Conservation (phyloP, 2,329 filamentous ascomycete genomes). For the Fusarium musae region DNA sequence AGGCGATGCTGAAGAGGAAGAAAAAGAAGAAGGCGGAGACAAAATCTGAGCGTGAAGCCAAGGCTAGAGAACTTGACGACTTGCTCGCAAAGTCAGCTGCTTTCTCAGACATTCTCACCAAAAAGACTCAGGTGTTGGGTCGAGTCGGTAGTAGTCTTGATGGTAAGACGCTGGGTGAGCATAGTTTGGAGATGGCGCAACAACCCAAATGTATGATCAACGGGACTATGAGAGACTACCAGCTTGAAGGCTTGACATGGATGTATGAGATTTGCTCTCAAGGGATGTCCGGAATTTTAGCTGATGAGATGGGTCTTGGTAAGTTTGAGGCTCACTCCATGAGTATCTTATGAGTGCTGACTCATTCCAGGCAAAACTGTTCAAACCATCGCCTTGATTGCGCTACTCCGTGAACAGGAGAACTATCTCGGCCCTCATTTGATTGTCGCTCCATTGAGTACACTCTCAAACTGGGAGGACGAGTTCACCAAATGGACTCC, state of each 20-base stretch:
- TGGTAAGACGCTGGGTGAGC: conserved; percentile 69
- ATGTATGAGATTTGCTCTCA: conserved; percentile 85
- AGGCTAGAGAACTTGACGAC: conserved; percentile 69
- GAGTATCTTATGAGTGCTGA: conserved; percentile 3
- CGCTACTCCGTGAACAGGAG: conserved; percentile 87
- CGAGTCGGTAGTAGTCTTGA: conserved; percentile 70
- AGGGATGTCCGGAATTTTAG: conserved; percentile 89
- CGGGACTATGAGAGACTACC: conserved; percentile 93
- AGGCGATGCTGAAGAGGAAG: conserved; percentile 54
- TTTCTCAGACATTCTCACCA: conserved; percentile 71
- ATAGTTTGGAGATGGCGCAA: conserved; percentile 80
- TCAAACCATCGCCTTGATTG: conserved; percentile 88
- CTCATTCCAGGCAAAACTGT: conserved; percentile 78
- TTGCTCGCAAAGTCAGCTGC: conserved; percentile 68
- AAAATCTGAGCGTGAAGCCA: conserved; percentile 65
- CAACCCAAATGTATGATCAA: conserved; percentile 88
- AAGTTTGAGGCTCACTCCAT: conserved; percentile 23
- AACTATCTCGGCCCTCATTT: conserved; percentile 87
- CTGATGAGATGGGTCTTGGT: conserved; percentile 92
- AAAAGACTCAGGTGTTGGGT: conserved; percentile 71
- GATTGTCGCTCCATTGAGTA: conserved; percentile 90
- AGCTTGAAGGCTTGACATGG: conserved; percentile 95
- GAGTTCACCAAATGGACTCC: conserved; percentile 94
- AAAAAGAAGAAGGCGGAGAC: conserved; percentile 62
- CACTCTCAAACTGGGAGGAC: conserved; percentile 93